Conservation (phyloP, 352 stramenopile genomes). For the Peronosclerospora sorghi region DNA sequence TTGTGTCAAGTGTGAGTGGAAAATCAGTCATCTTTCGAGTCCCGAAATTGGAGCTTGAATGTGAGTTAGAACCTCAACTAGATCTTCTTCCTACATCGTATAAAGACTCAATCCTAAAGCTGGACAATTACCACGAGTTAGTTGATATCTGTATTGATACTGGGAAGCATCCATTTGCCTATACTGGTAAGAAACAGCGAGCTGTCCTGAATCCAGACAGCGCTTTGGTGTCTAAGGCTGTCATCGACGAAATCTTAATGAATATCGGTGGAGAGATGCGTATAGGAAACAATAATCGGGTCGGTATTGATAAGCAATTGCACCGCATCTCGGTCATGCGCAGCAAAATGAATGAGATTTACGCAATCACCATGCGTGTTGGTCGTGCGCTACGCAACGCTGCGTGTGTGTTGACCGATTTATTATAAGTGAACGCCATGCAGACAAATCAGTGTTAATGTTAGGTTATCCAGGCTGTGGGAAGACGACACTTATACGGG, state of each 20-base stretch:
- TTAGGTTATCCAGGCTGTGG: conserved; percentile 54
- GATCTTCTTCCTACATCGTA: conserved; percentile 19
- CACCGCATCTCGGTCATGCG: conserved; percentile 75
- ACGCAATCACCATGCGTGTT: conserved; percentile 64
- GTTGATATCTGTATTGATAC: conserved; percentile 34
- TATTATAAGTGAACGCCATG: conserved; percentile 42
- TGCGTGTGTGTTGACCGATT: conserved; percentile 48
- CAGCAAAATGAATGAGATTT: conserved; percentile 40
- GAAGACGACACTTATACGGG: conserved; percentile 82
- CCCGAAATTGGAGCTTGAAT: conserved; percentile 24
- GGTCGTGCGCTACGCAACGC: conserved; percentile 51
- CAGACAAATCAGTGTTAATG: conserved; percentile 47
- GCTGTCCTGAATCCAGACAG: conserved; percentile 14
- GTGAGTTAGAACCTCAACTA: conserved; percentile 25
- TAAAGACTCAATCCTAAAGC: conserved; percentile 9
- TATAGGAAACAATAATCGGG: conserved; percentile 76
- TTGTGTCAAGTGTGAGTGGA: too few species aligned
- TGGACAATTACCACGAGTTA: conserved; percentile 18
- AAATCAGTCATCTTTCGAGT: too few species aligned
- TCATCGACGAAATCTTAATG: conserved; percentile 42
- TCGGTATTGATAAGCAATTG: conserved; percentile 53
- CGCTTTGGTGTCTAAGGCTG: conserved; percentile 22
- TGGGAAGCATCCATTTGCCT: conserved; percentile 23
- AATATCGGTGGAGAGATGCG: conserved; percentile 27
- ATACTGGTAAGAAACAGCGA: conserved; percentile 19